A percentile compares a stretch with the other conserved stretches of the same genome.
Evolutionary conservation across 441 rosid species (phyloP).

Genomic region (Gossypium gossypioides): DNA sequence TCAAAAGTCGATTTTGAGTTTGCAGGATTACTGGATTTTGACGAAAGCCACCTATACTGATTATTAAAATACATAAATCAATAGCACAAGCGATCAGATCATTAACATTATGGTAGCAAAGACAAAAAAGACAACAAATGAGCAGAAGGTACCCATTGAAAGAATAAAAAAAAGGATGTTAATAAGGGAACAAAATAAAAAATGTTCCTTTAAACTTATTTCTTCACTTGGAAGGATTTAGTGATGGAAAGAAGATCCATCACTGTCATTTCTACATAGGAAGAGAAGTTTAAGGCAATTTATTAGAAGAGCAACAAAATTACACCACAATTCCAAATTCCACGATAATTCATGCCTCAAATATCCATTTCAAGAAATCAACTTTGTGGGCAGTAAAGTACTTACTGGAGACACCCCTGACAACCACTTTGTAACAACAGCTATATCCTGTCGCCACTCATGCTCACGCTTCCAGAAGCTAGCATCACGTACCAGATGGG

Average conservation of each 20-base stretch:
- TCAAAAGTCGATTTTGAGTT: conserved; percentile 74
- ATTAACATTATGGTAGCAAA: neutral
- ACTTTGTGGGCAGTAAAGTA: conserved; percentile 13
- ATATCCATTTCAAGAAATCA: conserved; percentile 5
- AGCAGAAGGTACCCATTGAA: neutral
- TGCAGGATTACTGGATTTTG: conserved; percentile 56
- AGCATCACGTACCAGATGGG: conserved; percentile 79
- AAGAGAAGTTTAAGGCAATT: neutral
- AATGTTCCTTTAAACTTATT: neutral
- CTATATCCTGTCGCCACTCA: conserved; percentile 98
- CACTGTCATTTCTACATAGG: neutral
- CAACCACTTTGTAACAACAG: conserved; percentile 95
- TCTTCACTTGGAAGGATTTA: neutral
- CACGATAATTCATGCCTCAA: neutral
- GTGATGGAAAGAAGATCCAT: neutral
- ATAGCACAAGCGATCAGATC: conserved; percentile 10
- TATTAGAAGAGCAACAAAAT: neutral
- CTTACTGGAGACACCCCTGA: conserved; percentile 87
- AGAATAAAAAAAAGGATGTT: neutral
- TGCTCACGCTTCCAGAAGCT: conserved; percentile 94
- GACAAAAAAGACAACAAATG: neutral
- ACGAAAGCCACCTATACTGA: conserved; percentile 99
- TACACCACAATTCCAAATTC: neutral
- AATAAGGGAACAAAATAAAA: conserved; percentile 1
- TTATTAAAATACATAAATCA: conserved; percentile 26